phyloP scores from a whole-genome alignment of 306 rosid genomes.

The Cyclanthera cordifolia region DNA sequence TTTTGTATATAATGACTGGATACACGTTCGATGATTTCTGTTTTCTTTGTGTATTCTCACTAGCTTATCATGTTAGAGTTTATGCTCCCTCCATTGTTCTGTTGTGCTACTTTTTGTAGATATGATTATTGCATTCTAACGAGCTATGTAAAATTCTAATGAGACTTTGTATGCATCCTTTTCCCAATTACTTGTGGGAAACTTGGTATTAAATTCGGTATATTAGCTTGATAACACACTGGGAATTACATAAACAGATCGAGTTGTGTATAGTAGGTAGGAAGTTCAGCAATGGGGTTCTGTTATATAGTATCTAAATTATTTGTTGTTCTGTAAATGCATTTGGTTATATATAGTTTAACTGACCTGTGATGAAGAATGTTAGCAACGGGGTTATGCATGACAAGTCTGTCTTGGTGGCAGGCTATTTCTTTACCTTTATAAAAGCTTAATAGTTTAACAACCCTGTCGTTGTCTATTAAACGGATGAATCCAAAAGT shows the following conservation, averaged over 20 bases:
- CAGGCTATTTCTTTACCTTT: background rate
- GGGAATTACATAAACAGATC: background rate
- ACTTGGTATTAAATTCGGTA: too few relatives aligned
- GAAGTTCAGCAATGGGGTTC: background rate
- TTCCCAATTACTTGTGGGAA: background rate
- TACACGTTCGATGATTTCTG: background rate
- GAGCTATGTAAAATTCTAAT: background rate
- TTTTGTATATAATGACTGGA: background rate
- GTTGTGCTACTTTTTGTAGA: background rate
- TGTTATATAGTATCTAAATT: background rate
- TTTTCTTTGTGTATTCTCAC: conserved; percentile 7
- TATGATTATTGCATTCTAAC: background rate
- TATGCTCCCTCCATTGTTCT: background rate
- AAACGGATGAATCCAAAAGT: background rate
- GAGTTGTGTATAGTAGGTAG: background rate
- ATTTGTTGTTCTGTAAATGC: background rate
- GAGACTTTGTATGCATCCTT: background rate
- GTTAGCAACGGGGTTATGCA: too few relatives aligned
- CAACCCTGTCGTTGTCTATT: background rate
- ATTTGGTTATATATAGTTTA: background rate
- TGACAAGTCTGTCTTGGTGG: background rate
- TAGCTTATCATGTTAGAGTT: background rate
- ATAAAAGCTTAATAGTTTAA: background rate
- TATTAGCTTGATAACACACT: too few relatives aligned
- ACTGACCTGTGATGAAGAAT: background rate